Evolutionary conservation across 1,139 yeast genomes (phyloP).

Genomic region (Sugiyamaella pinicola): DNA sequence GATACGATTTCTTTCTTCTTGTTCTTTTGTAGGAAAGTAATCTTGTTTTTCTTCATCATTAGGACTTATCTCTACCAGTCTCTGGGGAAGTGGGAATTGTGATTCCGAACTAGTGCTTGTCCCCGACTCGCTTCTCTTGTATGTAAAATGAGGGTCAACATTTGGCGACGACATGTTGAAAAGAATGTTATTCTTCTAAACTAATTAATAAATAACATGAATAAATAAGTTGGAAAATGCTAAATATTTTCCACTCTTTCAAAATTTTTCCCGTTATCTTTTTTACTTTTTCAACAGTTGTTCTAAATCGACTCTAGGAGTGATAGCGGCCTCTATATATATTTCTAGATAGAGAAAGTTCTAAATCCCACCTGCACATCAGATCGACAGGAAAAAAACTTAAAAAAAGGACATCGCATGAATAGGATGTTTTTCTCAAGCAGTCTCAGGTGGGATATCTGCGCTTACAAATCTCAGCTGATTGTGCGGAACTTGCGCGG

Average conservation of each 20-base stretch:
- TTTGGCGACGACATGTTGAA: conserved; percentile 3
- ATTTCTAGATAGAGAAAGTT: not conserved
- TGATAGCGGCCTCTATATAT: not conserved
- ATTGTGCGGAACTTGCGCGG: not conserved
- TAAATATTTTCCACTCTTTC: too few species aligned
- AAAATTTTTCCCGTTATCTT: too few species aligned
- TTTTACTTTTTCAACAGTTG: too few species aligned
- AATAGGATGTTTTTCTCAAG: not conserved
- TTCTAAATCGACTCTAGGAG: too few species aligned
- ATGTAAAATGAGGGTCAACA: conserved; percentile 24
- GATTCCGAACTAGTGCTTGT: conserved; percentile 10
- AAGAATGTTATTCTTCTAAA: not conserved
- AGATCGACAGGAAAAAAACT: not conserved
- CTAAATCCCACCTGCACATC: not conserved
- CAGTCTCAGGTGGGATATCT: not conserved
- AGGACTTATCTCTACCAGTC: conserved; percentile 16
- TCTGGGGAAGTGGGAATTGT: conserved; percentile 22
- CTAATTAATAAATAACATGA: not conserved
- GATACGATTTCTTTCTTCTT: conserved; percentile 3
- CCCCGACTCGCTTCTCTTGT: conserved; percentile 16
- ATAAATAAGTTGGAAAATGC: not conserved
- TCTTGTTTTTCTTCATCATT: conserved; percentile 18
- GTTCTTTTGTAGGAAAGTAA: conserved; percentile 15
- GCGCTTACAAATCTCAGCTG: not conserved
- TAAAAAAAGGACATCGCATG: not conserved